A percentile compares a stretch with the other conserved stretches of the same genome.
Conservation (phyloP, 208 protist species). For the Porcisia deanei region DNA sequence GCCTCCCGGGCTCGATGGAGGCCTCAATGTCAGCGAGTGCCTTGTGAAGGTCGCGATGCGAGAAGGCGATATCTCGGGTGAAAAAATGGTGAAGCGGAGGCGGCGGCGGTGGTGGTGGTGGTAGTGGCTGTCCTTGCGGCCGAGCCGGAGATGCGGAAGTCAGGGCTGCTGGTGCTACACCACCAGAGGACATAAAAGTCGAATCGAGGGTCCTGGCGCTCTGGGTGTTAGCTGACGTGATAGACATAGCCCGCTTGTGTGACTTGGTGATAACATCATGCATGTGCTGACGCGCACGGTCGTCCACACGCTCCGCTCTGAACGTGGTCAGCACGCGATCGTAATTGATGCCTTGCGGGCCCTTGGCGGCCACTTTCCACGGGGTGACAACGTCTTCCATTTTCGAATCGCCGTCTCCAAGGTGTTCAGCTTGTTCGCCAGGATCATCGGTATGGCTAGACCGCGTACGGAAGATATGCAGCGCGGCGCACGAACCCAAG, state of each 20-base stretch:
- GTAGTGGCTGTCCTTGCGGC: not conserved
- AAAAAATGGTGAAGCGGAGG: conserved; percentile 91
- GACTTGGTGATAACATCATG: conserved; percentile 27
- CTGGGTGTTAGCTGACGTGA: conserved; percentile 14
- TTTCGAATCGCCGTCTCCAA: not conserved
- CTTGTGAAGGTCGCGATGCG: conserved; percentile 96
- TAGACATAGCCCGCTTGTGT: conserved; percentile 4
- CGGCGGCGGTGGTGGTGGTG: not conserved
- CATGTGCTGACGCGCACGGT: conserved; percentile 35
- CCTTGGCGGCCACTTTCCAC: conserved; percentile 76
- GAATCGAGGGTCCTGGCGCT: not conserved
- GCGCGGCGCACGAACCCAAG: not conserved
- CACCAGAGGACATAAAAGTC: not conserved
- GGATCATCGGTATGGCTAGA: not conserved
- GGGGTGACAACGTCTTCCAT: conserved; percentile 73
- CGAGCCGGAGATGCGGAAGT: not conserved
- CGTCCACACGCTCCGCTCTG: conserved; percentile 71
- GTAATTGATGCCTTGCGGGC: conserved; percentile 81
- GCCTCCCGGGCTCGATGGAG: conserved; percentile 43
- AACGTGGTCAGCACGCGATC: conserved; percentile 80
- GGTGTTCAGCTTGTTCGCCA: not conserved
- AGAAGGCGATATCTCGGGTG: conserved; percentile 96
- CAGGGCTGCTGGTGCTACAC: not conserved
- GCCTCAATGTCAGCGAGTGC: conserved; percentile 92
- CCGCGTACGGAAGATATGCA: not conserved